Evolutionary conservation across 164 flowering plant species (phyloP).

Genomic region (Magnolia sinica): DNA sequence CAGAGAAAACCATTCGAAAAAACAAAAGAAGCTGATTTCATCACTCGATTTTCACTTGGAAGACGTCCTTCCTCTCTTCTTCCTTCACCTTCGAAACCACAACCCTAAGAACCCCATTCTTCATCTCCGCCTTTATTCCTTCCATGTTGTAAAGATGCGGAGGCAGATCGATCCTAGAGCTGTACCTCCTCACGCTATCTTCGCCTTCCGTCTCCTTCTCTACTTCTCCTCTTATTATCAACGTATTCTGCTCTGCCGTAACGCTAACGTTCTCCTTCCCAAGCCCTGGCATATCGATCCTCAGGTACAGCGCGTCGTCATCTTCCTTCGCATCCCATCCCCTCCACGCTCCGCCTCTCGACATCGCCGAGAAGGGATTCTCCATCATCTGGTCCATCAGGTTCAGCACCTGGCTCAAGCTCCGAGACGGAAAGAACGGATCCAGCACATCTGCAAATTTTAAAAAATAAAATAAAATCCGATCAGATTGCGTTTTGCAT

Average conservation of each 20-base stretch:
- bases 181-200: slow-evolving; percentile 34
- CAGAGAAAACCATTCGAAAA: background rate
- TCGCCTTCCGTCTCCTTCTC: slow-evolving; percentile 42
- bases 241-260: slow-evolving; percentile 57
- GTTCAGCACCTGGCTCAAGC: slow-evolving; percentile 63
- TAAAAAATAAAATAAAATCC: background rate
- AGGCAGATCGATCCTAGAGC: slow-evolving; percentile 58
- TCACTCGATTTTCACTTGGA: slow-evolving; percentile 51
- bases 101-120: slow-evolving; percentile 72
- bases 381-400: slow-evolving; percentile 69
- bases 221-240: slow-evolving; percentile 56
- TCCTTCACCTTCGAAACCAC: slow-evolving; percentile 62
- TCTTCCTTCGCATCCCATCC: slow-evolving; percentile 70
- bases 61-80: slow-evolving; percentile 56
- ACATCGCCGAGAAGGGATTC: slow-evolving; percentile 30
- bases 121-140: slow-evolving; percentile 76
- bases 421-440: slow-evolving; percentile 55
- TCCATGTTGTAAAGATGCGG: slow-evolving; percentile 41
- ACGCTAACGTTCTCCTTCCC: slow-evolving; percentile 62
- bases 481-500: background rate
- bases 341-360: slow-evolving; percentile 37
- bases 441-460: slow-evolving; percentile 62
- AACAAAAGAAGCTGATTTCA: background rate
- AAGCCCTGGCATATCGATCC: slow-evolving; percentile 79
- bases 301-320: slow-evolving; percentile 39